phyloP scores from a whole-genome alignment of 371 early-diverging fungal genomes.

The Mortierella sp. region DNA sequence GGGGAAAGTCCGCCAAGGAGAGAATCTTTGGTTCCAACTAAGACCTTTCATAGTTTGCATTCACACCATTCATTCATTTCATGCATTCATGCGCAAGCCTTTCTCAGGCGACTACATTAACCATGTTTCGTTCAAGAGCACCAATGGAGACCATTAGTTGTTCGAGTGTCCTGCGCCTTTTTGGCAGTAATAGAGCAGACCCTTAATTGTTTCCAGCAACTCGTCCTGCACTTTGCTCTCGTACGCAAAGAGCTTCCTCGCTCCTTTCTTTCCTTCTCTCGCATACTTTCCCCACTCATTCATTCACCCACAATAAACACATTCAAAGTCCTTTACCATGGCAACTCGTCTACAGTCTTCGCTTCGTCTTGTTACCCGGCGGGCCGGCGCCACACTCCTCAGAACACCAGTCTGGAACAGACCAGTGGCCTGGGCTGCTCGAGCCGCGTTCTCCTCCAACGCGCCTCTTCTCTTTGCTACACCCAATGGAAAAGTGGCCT shows the following conservation, averaged over 20 bases:
- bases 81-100: background rate
- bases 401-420: constrained; percentile 2
- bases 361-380: background rate
- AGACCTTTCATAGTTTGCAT: background rate
- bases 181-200: background rate
- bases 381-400: background rate
- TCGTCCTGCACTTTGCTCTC: background rate
- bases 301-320: background rate
- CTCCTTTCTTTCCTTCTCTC: background rate
- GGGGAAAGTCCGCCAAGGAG: constrained; percentile 41
- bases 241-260: background rate
- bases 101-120: background rate
- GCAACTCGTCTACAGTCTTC: constrained; percentile 15
- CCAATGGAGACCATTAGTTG: background rate
- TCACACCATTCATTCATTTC: background rate
- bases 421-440: constrained; percentile 4
- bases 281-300: background rate
- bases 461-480: constrained; percentile 8
- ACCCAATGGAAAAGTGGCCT: background rate
- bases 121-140: background rate
- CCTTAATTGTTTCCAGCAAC: constrained; percentile 11
- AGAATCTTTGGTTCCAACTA: constrained; percentile 35
- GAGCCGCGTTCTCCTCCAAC: constrained; percentile 21
- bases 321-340: constrained; percentile 1
- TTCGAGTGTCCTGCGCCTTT: background rate